phyloP scores from a whole-genome alignment of 73 alveolate genomes.

The Uronychia binucleata region DNA sequence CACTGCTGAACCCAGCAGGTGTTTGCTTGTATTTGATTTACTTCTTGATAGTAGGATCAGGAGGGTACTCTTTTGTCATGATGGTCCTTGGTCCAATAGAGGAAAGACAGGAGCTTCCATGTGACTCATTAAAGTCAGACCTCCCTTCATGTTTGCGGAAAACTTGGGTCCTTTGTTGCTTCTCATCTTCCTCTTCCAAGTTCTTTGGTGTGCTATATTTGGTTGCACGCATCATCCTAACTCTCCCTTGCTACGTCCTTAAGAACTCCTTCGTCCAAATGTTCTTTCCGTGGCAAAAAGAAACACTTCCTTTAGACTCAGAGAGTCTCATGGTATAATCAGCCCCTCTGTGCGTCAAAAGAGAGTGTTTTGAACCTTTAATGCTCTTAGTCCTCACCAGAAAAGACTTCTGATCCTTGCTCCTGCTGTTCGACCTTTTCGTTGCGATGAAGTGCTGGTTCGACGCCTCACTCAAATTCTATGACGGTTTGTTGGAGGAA shows the following conservation, averaged over 20 bases:
- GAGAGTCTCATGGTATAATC: too few species aligned
- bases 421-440: too few species aligned
- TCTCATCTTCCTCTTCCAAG: background rate
- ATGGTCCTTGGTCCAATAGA: background rate
- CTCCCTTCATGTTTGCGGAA: background rate
- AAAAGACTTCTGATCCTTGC: too few species aligned
- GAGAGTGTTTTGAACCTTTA: too few species aligned
- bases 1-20: background rate
- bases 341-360: too few species aligned
- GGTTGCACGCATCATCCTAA: background rate
- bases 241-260: background rate
- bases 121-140: background rate
- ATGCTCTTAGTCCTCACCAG: too few species aligned
- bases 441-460: too few species aligned
- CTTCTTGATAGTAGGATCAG: background rate
- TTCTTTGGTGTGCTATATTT: background rate
- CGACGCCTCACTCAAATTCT: too few species aligned
- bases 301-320: too few species aligned
- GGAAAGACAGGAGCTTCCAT: background rate
- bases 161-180: background rate
- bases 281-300: too few species aligned
- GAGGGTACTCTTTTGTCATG: background rate
- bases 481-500: too few species aligned
- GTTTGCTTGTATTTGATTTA: background rate
- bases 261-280: background rate